A percentile compares a stretch with the other conserved stretches of the same genome.
phyloP scores from a whole-genome alignment of 2,329 filamentous ascomycete genomes.

The Colletotrichum sp. region DNA sequence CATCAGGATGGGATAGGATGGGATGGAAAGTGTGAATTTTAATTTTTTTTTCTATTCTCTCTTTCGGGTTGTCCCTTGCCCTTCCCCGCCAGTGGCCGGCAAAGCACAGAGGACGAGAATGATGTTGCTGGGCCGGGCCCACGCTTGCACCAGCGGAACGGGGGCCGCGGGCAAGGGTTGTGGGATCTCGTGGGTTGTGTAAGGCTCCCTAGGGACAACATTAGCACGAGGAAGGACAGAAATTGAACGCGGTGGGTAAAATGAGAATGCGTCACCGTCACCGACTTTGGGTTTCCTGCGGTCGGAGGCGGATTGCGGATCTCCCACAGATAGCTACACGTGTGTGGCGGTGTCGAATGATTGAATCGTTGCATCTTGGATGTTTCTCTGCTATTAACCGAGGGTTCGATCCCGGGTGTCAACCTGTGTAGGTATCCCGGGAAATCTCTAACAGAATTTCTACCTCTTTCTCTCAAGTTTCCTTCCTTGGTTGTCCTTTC shows the following conservation, averaged over 20 bases:
- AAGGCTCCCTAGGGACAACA: background rate
- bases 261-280: background rate
- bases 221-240: background rate
- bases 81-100: background rate
- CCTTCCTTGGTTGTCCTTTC: background rate
- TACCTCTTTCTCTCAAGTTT: background rate
- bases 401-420: background rate
- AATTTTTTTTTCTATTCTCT: too few relatives aligned
- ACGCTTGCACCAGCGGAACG: background rate
- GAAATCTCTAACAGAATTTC: background rate
- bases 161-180: constrained; percentile 3
- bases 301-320: background rate
- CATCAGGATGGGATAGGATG: background rate
- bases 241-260: background rate
- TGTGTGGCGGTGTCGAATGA: background rate
- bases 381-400: background rate
- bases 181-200: background rate
- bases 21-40: background rate
- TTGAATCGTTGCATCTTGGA: background rate
- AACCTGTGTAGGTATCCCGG: background rate
- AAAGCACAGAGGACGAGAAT: background rate
- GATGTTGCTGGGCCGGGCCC: background rate
- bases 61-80: background rate
- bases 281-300: background rate
- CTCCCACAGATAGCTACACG: background rate